Conservation (phyloP, 257 asterid genomes). For the Paraleonurus japonicus region DNA sequence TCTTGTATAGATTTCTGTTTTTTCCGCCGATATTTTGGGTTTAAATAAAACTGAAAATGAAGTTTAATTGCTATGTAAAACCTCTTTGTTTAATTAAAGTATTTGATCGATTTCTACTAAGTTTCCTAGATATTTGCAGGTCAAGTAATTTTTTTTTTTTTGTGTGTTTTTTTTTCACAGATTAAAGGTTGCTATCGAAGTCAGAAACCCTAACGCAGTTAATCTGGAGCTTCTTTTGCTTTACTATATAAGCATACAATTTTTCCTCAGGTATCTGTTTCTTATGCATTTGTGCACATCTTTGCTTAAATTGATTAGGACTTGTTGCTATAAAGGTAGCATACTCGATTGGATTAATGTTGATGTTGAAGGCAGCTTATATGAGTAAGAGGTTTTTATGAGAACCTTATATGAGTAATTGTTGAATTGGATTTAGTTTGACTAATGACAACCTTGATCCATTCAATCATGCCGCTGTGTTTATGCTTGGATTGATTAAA, state of each 20-base stretch:
- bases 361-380: not conserved
- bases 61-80: not conserved
- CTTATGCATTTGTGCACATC: not conserved
- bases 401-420: not conserved
- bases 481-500: not conserved
- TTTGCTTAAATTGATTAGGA: not conserved
- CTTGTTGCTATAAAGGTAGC: not conserved
- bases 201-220: slow-evolving; percentile 21
- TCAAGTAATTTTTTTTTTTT: not conserved
- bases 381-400: not conserved
- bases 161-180: slow-evolving; percentile 16
- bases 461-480: not conserved
- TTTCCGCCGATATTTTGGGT: not conserved
- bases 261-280: slow-evolving; percentile 24
- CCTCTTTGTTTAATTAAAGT: not conserved
- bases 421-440: slow-evolving; percentile 2
- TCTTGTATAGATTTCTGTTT: slow-evolving; percentile 5
- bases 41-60: not conserved
- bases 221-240: not conserved
- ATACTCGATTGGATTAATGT: not conserved
- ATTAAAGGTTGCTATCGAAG: slow-evolving; percentile 14
- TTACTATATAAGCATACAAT: not conserved
- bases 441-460: not conserved
- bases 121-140: not conserved
- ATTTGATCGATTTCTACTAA: slow-evolving; percentile 10